Evolutionary conservation across 176 grass and related monocot genomes (phyloP).

Genomic region (Olyra latifolia): DNA sequence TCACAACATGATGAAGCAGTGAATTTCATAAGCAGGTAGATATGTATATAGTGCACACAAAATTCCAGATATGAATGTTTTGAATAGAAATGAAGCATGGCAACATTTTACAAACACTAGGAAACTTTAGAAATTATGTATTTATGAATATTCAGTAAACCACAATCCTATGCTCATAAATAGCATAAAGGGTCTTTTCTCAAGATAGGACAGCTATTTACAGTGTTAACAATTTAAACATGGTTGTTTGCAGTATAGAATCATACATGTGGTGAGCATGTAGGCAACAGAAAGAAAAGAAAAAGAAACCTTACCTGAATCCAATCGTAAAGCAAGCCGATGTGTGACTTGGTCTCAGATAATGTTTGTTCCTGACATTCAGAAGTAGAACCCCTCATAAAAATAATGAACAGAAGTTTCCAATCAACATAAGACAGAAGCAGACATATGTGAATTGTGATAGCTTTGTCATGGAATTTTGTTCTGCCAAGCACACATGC

Average conservation of each 20-base stretch:
- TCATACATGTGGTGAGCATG: background rate
- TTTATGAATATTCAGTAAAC: background rate
- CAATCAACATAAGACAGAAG: slow-evolving; percentile 21
- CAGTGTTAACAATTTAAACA: background rate
- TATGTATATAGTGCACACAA: background rate
- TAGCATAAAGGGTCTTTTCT: background rate
- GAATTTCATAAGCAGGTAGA: background rate
- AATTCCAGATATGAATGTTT: background rate
- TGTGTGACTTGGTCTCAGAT: slow-evolving; percentile 31
- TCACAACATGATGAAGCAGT: background rate
- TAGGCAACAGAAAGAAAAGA: slow-evolving; percentile 14
- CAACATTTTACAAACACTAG: slow-evolving; percentile 9
- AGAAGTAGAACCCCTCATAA: slow-evolving; percentile 15
- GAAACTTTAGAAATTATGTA: background rate
- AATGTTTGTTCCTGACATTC: slow-evolving; percentile 39
- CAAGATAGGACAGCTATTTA: background rate
- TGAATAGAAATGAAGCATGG: background rate
- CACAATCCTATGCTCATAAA: slow-evolving; percentile 9
- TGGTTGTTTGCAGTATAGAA: background rate
- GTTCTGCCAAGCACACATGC: background rate
- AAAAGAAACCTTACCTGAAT: slow-evolving; percentile 48
- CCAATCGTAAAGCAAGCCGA: slow-evolving; percentile 60
- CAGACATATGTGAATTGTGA: background rate
- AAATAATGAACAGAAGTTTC: slow-evolving; percentile 8
- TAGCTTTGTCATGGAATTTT: slow-evolving; percentile 15